Evolutionary conservation across 352 stramenopile genomes (phyloP).

Genomic region (Phytophthora parvispora): DNA sequence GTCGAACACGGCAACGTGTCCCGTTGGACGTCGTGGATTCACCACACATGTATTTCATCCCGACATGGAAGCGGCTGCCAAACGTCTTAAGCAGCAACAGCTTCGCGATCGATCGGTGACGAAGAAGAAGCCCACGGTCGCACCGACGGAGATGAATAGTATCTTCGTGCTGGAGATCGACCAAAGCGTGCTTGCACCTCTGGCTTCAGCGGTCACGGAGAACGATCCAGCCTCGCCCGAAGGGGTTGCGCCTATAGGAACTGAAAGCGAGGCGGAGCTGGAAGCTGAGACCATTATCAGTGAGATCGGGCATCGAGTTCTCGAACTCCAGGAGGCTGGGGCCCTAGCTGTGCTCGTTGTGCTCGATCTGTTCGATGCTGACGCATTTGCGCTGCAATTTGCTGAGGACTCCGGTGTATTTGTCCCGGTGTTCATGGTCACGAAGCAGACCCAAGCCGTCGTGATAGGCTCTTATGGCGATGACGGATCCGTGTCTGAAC

Average conservation of each 20-base stretch:
- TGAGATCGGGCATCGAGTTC: slow-evolving; percentile 56
- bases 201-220: slow-evolving; percentile 16
- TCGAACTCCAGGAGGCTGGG: slow-evolving; percentile 70
- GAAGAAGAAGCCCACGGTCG: slow-evolving; percentile 46
- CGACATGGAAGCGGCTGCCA: slow-evolving; percentile 46
- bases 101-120: slow-evolving; percentile 36
- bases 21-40: slow-evolving; percentile 47
- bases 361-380: slow-evolving; percentile 66
- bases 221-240: slow-evolving; percentile 3
- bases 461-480: slow-evolving; percentile 28
- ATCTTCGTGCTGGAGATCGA: slow-evolving; percentile 61
- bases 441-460: slow-evolving; percentile 22
- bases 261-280: slow-evolving; percentile 33
- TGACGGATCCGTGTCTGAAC: slow-evolving; percentile 16
- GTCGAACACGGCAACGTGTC: slow-evolving; percentile 38
- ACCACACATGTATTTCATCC: slow-evolving; percentile 65
- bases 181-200: slow-evolving; percentile 27
- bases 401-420: slow-evolving; percentile 64
- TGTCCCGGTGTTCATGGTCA: slow-evolving; percentile 77
- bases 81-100: slow-evolving; percentile 49
- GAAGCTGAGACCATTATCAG: slow-evolving; percentile 52
- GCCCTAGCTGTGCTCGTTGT: slow-evolving; percentile 68
- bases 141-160: slow-evolving; percentile 50
- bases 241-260: neutral
- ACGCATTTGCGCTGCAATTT: slow-evolving; percentile 68